Base-by-base conservation (phyloP, 805 yeast species). In the Candida stauntonica region DNA sequence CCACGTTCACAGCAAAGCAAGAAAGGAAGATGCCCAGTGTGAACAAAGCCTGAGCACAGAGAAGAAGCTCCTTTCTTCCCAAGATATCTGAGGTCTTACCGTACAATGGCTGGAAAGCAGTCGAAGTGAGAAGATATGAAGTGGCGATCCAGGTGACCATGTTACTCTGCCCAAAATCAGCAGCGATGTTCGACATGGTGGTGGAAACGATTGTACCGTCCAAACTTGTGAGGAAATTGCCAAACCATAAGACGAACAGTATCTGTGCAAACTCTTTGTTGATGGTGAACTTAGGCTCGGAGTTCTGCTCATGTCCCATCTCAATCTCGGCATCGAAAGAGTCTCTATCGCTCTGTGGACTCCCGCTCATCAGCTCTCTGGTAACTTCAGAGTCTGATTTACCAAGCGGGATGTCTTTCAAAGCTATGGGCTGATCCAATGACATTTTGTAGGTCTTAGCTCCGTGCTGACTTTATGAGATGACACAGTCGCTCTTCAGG, bases 41-140 rank as follows among this genome's bases (percentile, higher is more conserved):
- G 42, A 76, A 68, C 45, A 73, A 57, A 14, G 53, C 54, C 31
- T 75, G 70, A 1, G 73, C 72, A 29, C 60, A 44, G 6, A 75
- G 42, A 8, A 76, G 54, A 7, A 73, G 64, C 9, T 61, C 57
- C 38, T 69, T 68, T 35, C 84, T 60, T 6, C 84, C 83, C 45
- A 72, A 64, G 17, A 84, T 73, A 47, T 85, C 91, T 30, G 83
- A 73, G 23, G 82, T 62, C 41, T 81, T 74, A 5, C 91, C 93
- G 39, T 77, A 80, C 18, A 84, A 55, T 1, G 87, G 89, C 59
- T 82, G 89, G 57, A 81, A 80, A 2, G 85, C 84, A 4, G 86
- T 74, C 44, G 76, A 77, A 2, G 89, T 79, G 20, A 85, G 61
- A 23, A 85, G 63, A 38, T 81, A 78, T 1, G 85, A 73, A 0